A percentile compares a stretch with the other conserved stretches of the same genome.
phyloP scores from a whole-genome alignment of 164 flowering plant genomes.

The Tinospora cordifolia region DNA sequence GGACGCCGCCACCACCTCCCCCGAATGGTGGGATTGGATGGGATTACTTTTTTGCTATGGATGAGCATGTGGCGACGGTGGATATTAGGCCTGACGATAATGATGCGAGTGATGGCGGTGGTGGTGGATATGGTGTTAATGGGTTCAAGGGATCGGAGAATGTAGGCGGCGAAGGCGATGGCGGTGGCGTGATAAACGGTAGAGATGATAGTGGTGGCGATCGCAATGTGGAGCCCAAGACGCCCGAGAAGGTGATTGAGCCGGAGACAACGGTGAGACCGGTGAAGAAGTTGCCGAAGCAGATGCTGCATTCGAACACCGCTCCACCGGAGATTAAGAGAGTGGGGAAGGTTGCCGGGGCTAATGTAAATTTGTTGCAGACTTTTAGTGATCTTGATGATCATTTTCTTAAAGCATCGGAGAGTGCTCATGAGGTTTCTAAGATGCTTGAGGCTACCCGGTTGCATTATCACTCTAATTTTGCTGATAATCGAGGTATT shows the following conservation, averaged over 20 bases:
- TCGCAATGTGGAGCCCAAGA: constrained; percentile 16
- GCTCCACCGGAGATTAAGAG: constrained; percentile 37
- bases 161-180: constrained; percentile 5
- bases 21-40: constrained; percentile 21
- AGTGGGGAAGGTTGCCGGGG: constrained; percentile 17
- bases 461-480: constrained; percentile 87
- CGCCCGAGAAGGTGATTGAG: constrained; percentile 41
- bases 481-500: constrained; percentile 73
- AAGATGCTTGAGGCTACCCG: constrained; percentile 88
- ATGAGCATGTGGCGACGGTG: constrained; percentile 29
- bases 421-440: constrained; percentile 74
- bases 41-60: constrained; percentile 60
- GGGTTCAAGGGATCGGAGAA: constrained; percentile 12
- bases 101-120: constrained; percentile 20
- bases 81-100: constrained; percentile 13
- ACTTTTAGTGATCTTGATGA: constrained; percentile 58
- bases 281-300: constrained; percentile 22
- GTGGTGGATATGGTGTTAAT: not conserved
- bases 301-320: constrained; percentile 41
- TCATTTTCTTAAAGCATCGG: constrained; percentile 71
- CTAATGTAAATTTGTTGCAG: constrained; percentile 40
- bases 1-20: constrained; percentile 40
- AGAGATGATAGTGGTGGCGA: constrained; percentile 2
- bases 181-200: not conserved
- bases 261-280: constrained; percentile 16